Evolutionary conservation across 129 eudicot genomes (phyloP), one percentile per base, ranked within the genome.

Genomic region (Tagetes patula): DNA sequence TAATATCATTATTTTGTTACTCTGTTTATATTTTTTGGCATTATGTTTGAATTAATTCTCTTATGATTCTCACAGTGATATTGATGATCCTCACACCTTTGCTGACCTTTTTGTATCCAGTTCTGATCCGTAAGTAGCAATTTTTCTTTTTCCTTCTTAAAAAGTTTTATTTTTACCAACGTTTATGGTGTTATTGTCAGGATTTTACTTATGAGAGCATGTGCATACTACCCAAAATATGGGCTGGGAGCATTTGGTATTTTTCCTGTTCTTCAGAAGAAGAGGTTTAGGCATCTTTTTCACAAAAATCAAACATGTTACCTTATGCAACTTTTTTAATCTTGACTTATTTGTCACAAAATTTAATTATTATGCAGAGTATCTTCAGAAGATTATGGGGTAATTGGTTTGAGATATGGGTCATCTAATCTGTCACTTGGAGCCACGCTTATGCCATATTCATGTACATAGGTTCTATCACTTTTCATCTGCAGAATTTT

Each of bases 181-280:
- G 36, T 69, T 34, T 45, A 30, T 59, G 11, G 9, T 53, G 52
- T 30, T 8, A 32, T 20, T 13, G 47, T 27, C 78, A 91, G 97
- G 86, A 72, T 81, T 76, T 77, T 91, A 14, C 86, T 82, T 61
- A 63, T 88, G 74, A 78, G 92, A 65, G 85, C 88, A 3, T 84
- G 92, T 67, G 92, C 96, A 34, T 91, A 85, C 84, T 84, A 88
- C 71, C 92, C 91, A 65, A 84, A 79, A 78, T 81, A 80, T 81
- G 95, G 95, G 63, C 67, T 91, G 73, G 97, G 97, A 80, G 95
- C 97, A 60, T 91, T 88, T 88, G 92, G 88, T 60, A 82, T 82
- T 72, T 77, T 84, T 65, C 95, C 95, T 12, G 65, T 85, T 58
- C 87, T 91, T 75, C 56, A 73, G 55, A 84, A 84, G 81, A 82